A percentile compares a stretch with the other conserved stretches of the same genome.
Conservation (phyloP, 768 basidiomycete species). For the Calocybe indica region DNA sequence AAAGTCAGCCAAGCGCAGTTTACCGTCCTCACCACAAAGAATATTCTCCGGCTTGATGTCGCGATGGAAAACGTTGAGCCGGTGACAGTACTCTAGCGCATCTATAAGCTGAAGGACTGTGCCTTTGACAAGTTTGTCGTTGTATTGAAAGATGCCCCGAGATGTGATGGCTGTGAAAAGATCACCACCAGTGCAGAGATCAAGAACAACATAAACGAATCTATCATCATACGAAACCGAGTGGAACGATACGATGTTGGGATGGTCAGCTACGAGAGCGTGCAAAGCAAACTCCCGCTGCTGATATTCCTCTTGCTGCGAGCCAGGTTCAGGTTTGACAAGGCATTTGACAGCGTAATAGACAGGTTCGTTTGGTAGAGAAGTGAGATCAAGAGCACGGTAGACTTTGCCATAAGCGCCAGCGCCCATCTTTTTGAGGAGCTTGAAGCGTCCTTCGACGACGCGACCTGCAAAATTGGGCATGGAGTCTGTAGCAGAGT, state of each 20-base stretch:
- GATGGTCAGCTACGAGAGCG: slow-evolving; percentile 42
- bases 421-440: slow-evolving; percentile 59
- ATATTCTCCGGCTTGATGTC: slow-evolving; percentile 88
- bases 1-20: slow-evolving; percentile 70
- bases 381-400: slow-evolving; percentile 50
- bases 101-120: slow-evolving; percentile 79
- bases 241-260: slow-evolving; percentile 66
- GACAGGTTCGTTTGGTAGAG: slow-evolving; percentile 27
- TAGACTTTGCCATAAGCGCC: slow-evolving; percentile 81
- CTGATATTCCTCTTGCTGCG: slow-evolving; percentile 54
- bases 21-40: slow-evolving; percentile 49
- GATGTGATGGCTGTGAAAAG: slow-evolving; percentile 68
- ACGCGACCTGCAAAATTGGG: slow-evolving; percentile 50
- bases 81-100: slow-evolving; percentile 71
- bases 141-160: slow-evolving; percentile 43
- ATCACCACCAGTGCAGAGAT: slow-evolving; percentile 56
- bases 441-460: slow-evolving; percentile 53
- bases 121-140: slow-evolving; percentile 55
- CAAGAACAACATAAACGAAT: slow-evolving; percentile 64
- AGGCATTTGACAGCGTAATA: slow-evolving; percentile 77
- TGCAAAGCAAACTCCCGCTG: slow-evolving; percentile 64
- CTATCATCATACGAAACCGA: slow-evolving; percentile 52
- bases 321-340: slow-evolving; percentile 46
- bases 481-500: slow-evolving; percentile 33
- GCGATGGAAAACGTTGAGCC: slow-evolving; percentile 69